Conservation (phyloP, 2,329 filamentous ascomycete genomes). For the Aureobasidium subglaciale region DNA sequence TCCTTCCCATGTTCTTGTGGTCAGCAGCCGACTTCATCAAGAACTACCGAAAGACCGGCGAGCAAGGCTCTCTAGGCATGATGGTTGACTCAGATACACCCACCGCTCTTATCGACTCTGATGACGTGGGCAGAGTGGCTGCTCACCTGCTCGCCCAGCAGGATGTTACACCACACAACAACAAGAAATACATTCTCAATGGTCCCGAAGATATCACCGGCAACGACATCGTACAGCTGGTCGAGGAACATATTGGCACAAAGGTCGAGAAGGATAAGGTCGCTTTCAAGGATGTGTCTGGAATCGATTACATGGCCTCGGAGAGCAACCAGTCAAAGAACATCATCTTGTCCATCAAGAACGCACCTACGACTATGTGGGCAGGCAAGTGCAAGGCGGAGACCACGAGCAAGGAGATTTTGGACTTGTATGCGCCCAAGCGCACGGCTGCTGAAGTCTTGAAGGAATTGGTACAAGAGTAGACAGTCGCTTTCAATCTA, state of each 20-base stretch:
- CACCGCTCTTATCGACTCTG: background rate
- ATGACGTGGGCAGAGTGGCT: background rate
- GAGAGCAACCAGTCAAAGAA: background rate
- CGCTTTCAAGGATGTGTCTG: no score
- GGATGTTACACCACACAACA: background rate
- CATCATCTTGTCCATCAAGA: background rate
- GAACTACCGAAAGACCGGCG: background rate
- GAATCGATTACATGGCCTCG: background rate
- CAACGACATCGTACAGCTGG: background rate
- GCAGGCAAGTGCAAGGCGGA: background rate
- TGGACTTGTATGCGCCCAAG: background rate
- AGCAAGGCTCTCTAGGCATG: background rate
- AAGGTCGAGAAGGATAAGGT: background rate
- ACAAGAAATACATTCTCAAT: background rate
- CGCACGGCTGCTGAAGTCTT: background rate
- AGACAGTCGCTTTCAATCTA: no score
- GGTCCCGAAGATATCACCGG: background rate
- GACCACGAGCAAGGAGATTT: background rate
- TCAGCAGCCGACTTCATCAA: background rate
- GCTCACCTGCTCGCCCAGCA: background rate
- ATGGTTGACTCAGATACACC: background rate
- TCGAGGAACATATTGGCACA: background rate
- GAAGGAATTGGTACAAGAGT: background rate
- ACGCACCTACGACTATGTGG: background rate
- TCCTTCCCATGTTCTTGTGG: background rate